These are phyloP conservation scores for Sporothrix protearum DNA, from an alignment of 2,329 filamentous ascomycete genomes.

Conservation along the genomic window DNA sequence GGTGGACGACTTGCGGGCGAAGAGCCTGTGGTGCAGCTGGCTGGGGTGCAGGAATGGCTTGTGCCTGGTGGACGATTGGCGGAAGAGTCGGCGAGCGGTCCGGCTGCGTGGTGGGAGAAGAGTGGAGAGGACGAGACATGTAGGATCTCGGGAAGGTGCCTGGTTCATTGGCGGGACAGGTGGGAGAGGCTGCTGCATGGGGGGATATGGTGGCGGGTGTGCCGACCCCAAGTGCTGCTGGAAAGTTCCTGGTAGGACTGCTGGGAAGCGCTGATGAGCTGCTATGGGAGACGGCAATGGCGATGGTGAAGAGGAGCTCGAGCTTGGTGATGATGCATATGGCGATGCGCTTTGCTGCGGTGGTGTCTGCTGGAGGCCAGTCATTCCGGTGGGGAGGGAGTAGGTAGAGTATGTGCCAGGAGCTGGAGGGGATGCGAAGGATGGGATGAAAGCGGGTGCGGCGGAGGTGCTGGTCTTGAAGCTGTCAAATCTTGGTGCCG, in stretches of 20 bases:
- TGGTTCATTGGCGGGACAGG: not conserved
- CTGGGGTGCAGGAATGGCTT: slow-evolving; percentile 21
- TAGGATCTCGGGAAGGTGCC: not conserved
- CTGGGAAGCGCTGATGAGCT: not conserved
- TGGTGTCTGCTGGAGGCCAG: not conserved
- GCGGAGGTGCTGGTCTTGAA: not conserved
- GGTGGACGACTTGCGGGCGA: slow-evolving; percentile 42
- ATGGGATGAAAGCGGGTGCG: not conserved
- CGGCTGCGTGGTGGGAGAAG: not conserved
- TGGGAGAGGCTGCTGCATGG: not conserved
- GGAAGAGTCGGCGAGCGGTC: too few relatives aligned
- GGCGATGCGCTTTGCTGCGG: not conserved
- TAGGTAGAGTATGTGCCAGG: slow-evolving; percentile 2
- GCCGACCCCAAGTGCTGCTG: not conserved
- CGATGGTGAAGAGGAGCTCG: not conserved
- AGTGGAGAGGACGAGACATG: not conserved
- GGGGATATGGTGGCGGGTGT: not conserved
- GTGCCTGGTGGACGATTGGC: not conserved
- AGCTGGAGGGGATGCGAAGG: not conserved
- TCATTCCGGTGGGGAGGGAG: not conserved
- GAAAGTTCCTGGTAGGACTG: not conserved
- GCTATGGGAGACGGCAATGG: slow-evolving; percentile 4
- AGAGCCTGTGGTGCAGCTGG: slow-evolving; percentile 26
- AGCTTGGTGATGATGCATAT: not conserved
- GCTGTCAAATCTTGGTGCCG: not conserved